Conservation (phyloP, 2,329 filamentous ascomycete species). For the Fusarium virguliforme region DNA sequence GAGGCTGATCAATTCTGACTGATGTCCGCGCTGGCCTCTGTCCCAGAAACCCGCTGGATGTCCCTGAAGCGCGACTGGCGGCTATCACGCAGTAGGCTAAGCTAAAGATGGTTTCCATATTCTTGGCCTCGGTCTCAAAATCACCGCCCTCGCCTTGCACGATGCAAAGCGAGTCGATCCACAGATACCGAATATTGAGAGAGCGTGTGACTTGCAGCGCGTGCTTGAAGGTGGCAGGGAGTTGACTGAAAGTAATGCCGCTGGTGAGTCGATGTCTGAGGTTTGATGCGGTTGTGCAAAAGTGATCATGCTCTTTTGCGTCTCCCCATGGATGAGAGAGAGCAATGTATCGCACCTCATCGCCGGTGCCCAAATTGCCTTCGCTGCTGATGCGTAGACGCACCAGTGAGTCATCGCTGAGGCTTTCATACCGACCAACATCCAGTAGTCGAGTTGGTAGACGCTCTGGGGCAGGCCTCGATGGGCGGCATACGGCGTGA, state of each 20-base stretch:
- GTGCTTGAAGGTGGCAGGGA: slow-evolving; percentile 14
- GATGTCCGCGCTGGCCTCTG: slow-evolving; percentile 13
- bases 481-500: slow-evolving; percentile 10
- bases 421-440: not conserved
- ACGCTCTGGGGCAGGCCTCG: not conserved
- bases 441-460: slow-evolving; percentile 30
- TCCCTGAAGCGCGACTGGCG: slow-evolving; percentile 18
- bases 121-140: slow-evolving; percentile 14
- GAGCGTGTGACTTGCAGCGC: slow-evolving; percentile 13
- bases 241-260: slow-evolving; percentile 2
- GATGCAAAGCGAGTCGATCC: slow-evolving; percentile 34
- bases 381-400: not conserved
- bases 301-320: slow-evolving; percentile 6
- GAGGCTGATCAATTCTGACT: slow-evolving; percentile 12
- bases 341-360: slow-evolving; percentile 18
- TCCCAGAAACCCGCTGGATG: slow-evolving; percentile 24
- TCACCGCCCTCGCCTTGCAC: slow-evolving; percentile 18
- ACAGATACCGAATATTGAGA: slow-evolving; percentile 21
- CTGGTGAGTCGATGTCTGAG: not conserved
- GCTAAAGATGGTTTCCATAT: slow-evolving; percentile 18
- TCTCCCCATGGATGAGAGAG: slow-evolving; percentile 35
- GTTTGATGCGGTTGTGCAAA: slow-evolving; percentile 27
- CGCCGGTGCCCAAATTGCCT: rapidly evolving
- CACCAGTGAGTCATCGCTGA: not conserved
- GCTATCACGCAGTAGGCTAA: slow-evolving; percentile 18